Base-by-base conservation (phyloP, 768 basidiomycete species). In the Suillus subalutaceus region DNA sequence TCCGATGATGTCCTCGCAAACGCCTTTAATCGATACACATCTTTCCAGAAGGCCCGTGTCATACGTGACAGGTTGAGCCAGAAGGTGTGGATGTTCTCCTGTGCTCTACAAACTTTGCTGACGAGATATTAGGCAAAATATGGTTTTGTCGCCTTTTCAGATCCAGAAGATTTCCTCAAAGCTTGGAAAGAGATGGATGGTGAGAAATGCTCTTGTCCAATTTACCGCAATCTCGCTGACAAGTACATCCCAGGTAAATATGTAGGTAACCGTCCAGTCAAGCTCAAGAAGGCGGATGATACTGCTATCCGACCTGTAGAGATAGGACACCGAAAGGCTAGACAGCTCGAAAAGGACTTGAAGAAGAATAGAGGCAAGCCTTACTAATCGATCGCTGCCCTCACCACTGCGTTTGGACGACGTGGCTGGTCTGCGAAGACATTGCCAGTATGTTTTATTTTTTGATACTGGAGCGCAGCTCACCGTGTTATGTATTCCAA, bases 111-210 rank as follows among this genome's bases (percentile, higher is more conserved):
- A 30, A 44, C 6, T 68, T 23, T 16, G 48, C 67, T 62, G 5
- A 62, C 68, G 18, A 35, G 41, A 32, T 53, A 16, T 63, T 64
- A 97, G 94, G 96, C 97, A 0, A 97, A 94, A 77, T 99, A 90
- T 74, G 97, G 96, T 4, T 99, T 99, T 74, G 94, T 99, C 35
- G 94, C 94, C 1, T 99, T 99, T 79, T 94, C 93, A 53, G 97
- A 99, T 74, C 97, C 97, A 0, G 97, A 99, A 79, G 97, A 99
- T 76, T 98, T 99, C 78, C 77, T 99, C 65, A 96, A 89, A 75
- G 97, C 97, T 20, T 99, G 97, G 97, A 98, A 98, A 76, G 96
- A 99, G 78, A 99, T 97, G 96, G 96, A 98, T 77, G 97, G 96
- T 93, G 71, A 43, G 91, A 75, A 1, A 52, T 48, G 4, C 61